Evolutionary conservation across 1,284 basidiomycete species (phyloP).

Genomic region (Naganishia sp.): DNA sequence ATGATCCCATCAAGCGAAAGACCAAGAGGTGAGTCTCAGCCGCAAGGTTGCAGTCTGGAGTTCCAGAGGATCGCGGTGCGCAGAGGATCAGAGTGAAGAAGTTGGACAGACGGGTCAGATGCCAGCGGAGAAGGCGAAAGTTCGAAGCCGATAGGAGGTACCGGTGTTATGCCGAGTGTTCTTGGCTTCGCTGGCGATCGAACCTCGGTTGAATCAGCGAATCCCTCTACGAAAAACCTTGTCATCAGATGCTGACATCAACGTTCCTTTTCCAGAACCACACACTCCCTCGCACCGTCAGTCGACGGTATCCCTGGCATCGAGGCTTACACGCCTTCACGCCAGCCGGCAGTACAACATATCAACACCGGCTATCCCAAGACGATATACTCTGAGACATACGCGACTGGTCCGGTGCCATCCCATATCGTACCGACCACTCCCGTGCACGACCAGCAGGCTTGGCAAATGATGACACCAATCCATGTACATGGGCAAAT

Average conservation of each 20-base stretch:
- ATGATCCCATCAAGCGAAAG: conserved; percentile 13
- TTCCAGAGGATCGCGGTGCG: too few relatives aligned
- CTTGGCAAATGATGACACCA: conserved; percentile 22
- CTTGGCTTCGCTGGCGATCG: too few relatives aligned
- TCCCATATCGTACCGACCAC: conserved; percentile 12
- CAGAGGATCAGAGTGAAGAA: neutral
- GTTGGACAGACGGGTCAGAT: too few relatives aligned
- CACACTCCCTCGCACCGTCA: conserved; percentile 6
- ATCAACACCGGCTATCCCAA: conserved; percentile 8
- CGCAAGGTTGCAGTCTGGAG: neutral
- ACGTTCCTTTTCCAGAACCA: conserved; percentile 2
- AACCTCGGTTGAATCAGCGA: neutral
- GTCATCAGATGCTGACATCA: neutral
- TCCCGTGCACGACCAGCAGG: conserved; percentile 20
- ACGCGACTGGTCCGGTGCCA: neutral
- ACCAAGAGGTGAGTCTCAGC: conserved; percentile 18
- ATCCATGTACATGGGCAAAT: conserved; percentile 18
- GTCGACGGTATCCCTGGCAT: neutral
- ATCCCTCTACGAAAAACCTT: too few relatives aligned
- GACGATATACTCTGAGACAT: conserved; percentile 12
- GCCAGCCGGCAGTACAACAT: conserved; percentile 1
- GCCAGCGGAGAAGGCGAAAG: too few relatives aligned
- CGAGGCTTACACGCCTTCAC: neutral
- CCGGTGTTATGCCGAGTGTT: neutral
- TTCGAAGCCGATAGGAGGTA: neutral